A percentile compares a stretch with the other conserved stretches of the same genome.
Evolutionary conservation across 1,284 basidiomycete species (phyloP).

Genomic region (Ceraceosorus guamensis): DNA sequence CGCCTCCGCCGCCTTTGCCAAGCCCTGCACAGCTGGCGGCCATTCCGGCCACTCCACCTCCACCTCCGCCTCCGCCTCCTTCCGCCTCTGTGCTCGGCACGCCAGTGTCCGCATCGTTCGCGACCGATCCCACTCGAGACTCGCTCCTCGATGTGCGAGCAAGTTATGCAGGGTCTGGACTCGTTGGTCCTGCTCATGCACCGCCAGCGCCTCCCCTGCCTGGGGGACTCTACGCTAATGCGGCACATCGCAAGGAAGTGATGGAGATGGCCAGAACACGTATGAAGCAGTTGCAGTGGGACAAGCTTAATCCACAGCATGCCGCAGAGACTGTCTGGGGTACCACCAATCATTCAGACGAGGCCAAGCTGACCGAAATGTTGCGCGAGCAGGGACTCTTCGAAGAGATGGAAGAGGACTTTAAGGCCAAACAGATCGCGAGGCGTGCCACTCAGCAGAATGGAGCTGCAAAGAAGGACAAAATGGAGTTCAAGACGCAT

Average conservation of each 20-base stretch:
- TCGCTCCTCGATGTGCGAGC: slow-evolving; percentile 44
- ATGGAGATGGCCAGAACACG: slow-evolving; percentile 74
- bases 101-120: slow-evolving; percentile 3
- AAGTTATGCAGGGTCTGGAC: slow-evolving; percentile 26
- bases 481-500: slow-evolving; percentile 48
- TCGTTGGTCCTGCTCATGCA: slow-evolving; percentile 35
- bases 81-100: slow-evolving; percentile 2
- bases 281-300: slow-evolving; percentile 99
- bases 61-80: not conserved
- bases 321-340: slow-evolving; percentile 47
- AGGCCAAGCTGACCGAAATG: slow-evolving; percentile 24
- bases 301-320: slow-evolving; percentile 58
- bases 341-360: slow-evolving; percentile 21
- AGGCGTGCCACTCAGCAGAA: slow-evolving; percentile 35
- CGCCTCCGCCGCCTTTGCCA: slow-evolving; percentile 37
- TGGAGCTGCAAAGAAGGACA: slow-evolving; percentile 46
- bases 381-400: slow-evolving; percentile 62
- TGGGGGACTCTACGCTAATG: slow-evolving; percentile 22
- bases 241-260: slow-evolving; percentile 65
- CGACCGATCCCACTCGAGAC: slow-evolving; percentile 21
- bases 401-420: slow-evolving; percentile 94
- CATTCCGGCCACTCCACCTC: slow-evolving; percentile 1
- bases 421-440: slow-evolving; percentile 87
- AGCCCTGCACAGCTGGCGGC: not conserved
- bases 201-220: slow-evolving; percentile 60